A percentile compares a stretch with the other conserved stretches of the same genome.
These are phyloP conservation scores for Eragrostis curvula DNA, from an alignment of 176 grass and related monocot genomes.

Conservation along the genomic window DNA sequence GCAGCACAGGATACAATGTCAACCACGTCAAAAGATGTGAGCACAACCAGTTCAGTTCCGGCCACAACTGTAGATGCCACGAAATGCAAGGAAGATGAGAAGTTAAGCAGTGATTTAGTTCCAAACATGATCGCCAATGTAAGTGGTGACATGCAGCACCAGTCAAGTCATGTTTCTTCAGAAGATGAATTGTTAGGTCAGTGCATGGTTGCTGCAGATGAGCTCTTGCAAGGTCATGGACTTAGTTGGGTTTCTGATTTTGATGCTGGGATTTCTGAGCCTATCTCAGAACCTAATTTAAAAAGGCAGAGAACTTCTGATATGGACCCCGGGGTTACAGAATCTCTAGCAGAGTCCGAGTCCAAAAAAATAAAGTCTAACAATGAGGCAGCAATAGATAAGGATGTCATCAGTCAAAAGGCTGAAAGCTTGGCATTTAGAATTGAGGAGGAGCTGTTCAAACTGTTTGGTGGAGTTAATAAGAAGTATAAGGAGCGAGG, in stretches of 20 bases:
- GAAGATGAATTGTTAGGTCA: conserved; percentile 56
- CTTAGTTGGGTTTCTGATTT: conserved; percentile 87
- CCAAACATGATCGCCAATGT: conserved; percentile 14
- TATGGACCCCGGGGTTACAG: conserved; percentile 30
- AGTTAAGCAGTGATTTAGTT: conserved; percentile 28
- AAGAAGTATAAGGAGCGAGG: conserved; percentile 99
- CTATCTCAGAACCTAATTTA: conserved; percentile 34
- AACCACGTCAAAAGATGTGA: conserved; percentile 32
- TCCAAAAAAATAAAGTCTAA: conserved; percentile 61
- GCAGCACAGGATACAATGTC: conserved; percentile 6
- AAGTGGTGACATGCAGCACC: conserved; percentile 38
- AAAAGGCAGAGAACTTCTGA: conserved; percentile 60
- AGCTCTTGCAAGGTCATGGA: conserved; percentile 94
- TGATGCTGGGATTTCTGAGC: conserved; percentile 44
- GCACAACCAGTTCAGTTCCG: conserved; percentile 31
- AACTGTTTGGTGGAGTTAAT: conserved; percentile 88
- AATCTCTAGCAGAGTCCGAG: conserved; percentile 36
- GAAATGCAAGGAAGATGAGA: conserved; percentile 34
- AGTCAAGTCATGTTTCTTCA: conserved; percentile 37
- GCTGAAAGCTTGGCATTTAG: conserved; percentile 72
- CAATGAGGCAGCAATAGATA: conserved; percentile 33
- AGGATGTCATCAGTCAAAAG: conserved; percentile 41
- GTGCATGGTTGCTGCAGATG: conserved; percentile 67
- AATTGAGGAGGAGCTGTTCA: conserved; percentile 93
- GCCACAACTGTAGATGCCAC: conserved; percentile 34